Conservation (phyloP, 2,329 filamentous ascomycete species). For the Sporothrix humicola region DNA sequence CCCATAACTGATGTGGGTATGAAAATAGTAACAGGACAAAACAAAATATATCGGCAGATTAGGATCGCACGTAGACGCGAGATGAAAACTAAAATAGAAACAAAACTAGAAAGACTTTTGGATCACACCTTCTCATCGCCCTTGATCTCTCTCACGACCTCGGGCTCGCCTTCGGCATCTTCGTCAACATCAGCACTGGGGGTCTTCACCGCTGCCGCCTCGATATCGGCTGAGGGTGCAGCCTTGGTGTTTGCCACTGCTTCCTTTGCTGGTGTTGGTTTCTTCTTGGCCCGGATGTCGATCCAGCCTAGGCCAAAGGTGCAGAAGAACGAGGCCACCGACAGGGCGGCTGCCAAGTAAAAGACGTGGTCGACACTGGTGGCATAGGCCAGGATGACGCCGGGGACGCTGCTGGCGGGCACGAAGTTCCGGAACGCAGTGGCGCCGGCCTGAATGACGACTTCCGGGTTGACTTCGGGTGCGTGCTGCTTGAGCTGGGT, state of each 20-base stretch:
- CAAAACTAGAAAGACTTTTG: neutral
- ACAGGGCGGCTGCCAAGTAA: slow-evolving; percentile 47
- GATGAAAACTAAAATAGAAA: neutral
- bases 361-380: slow-evolving; percentile 47
- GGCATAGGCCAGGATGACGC: slow-evolving; percentile 48
- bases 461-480: slow-evolving; percentile 2
- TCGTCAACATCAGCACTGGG: neutral
- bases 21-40: neutral
- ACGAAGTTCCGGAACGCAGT: slow-evolving; percentile 43
- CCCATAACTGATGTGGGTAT: no score
- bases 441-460: slow-evolving; percentile 11
- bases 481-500: neutral
- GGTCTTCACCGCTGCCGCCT: neutral
- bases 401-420: slow-evolving; percentile 41
- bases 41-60: neutral
- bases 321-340: neutral
- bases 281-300: slow-evolving; percentile 15
- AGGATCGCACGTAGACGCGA: neutral
- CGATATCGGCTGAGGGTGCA: neutral
- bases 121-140: neutral
- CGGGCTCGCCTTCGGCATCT: neutral
- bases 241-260: neutral
- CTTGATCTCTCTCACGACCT: neutral
- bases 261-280: neutral
- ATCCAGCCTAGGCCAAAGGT: neutral